phyloP scores from a whole-genome alignment of 208 protist species.

The Leishmania martiniquensis region DNA sequence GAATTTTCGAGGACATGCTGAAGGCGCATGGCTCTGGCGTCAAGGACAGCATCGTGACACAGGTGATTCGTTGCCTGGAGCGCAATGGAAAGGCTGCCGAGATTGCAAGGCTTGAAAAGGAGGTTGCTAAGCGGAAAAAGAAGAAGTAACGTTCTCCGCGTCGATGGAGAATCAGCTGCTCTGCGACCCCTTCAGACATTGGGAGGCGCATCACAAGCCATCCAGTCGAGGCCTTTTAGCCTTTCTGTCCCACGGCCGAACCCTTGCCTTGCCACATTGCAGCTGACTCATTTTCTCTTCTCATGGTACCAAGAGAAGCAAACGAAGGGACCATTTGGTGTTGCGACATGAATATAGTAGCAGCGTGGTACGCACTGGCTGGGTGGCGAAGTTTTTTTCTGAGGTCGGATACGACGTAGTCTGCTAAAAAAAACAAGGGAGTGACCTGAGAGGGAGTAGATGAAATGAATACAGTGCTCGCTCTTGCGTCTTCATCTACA shows the following conservation, averaged over 20 bases:
- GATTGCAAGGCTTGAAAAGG: constrained; percentile 72
- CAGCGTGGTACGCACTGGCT: too few species aligned
- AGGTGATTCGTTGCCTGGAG: constrained; percentile 76
- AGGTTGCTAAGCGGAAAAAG: constrained; percentile 71
- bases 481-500: neutral
- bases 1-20: constrained; percentile 73
- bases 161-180: neutral
- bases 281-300: neutral
- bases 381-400: neutral
- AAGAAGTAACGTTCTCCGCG: constrained; percentile 25
- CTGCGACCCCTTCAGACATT: neutral
- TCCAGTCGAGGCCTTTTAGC: constrained; percentile 11
- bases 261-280: neutral
- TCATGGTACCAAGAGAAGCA: neutral
- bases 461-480: neutral
- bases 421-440: neutral
- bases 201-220: neutral
- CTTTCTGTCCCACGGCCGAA: neutral
- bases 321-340: neutral
- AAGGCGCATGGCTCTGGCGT: constrained; percentile 66
- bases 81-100: constrained; percentile 65
- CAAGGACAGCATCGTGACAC: constrained; percentile 79
- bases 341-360: neutral
- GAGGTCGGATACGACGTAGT: neutral
- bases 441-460: neutral